Evolutionary conservation across 2,329 filamentous ascomycete genomes (phyloP).

Genomic region (Ceratocystis alfenasii): DNA sequence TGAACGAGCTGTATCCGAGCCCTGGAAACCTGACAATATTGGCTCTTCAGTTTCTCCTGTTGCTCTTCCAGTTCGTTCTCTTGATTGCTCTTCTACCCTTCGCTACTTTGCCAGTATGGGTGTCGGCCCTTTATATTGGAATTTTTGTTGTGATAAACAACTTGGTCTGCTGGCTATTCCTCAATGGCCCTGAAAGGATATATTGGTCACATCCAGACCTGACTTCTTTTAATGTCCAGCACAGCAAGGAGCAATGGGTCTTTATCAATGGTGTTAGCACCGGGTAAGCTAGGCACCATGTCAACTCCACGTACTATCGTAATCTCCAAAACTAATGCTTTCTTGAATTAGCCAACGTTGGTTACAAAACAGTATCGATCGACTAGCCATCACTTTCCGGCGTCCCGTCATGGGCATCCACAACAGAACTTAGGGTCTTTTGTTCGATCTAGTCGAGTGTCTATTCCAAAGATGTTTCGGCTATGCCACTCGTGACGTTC

Average conservation of each 20-base stretch:
- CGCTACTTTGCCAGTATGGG: slow-evolving; percentile 40
- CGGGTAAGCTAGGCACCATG: slow-evolving; percentile 35
- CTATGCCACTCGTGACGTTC: slow-evolving; percentile 58
- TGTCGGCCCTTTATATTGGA: slow-evolving; percentile 31
- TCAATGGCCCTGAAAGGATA: slow-evolving; percentile 41
- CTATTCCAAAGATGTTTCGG: slow-evolving; percentile 62
- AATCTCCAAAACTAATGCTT: slow-evolving; percentile 21
- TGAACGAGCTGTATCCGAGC: slow-evolving; percentile 55
- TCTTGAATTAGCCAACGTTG: slow-evolving; percentile 42
- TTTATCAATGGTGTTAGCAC: slow-evolving; percentile 63
- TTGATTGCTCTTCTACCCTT: slow-evolving; percentile 42
- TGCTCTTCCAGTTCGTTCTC: slow-evolving; percentile 50
- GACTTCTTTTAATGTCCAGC: slow-evolving; percentile 37
- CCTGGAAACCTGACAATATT: slow-evolving; percentile 45
- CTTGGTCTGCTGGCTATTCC: slow-evolving; percentile 36
- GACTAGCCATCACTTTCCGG: slow-evolving; percentile 59
- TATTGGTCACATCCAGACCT: slow-evolving; percentile 44
- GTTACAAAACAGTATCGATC: slow-evolving; percentile 59
- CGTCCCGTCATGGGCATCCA: slow-evolving; percentile 62
- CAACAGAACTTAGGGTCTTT: slow-evolving; percentile 59
- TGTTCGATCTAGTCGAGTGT: slow-evolving; percentile 69
- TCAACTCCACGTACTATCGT: too few relatives aligned
- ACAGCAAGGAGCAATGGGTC: slow-evolving; percentile 61
- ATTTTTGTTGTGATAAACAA: slow-evolving; percentile 41
- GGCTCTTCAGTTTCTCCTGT: slow-evolving; percentile 45